Evolutionary conservation across 2,329 filamentous ascomycete genomes (phyloP).

Genomic region (Cyanodermella asteris): DNA sequence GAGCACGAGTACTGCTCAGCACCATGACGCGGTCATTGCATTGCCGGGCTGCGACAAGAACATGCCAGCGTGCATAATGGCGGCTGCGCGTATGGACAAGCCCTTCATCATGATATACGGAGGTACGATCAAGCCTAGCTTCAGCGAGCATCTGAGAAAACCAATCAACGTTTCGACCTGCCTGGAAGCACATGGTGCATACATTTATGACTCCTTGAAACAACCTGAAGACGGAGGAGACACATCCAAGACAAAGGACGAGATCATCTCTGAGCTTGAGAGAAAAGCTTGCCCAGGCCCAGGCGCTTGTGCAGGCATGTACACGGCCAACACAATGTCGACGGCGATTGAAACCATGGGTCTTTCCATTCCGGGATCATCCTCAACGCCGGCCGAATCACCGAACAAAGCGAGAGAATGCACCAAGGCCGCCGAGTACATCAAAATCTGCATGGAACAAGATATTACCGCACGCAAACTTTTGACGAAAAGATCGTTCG

Average conservation of each 20-base stretch:
- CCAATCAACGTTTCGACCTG: slow-evolving; percentile 75
- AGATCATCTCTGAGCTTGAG: slow-evolving; percentile 71
- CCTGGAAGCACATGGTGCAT: slow-evolving; percentile 71
- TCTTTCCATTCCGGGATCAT: slow-evolving; percentile 60
- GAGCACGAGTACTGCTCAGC: slow-evolving; percentile 76
- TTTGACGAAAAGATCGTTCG: slow-evolving; percentile 58
- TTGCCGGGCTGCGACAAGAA: slow-evolving; percentile 96
- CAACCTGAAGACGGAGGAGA: slow-evolving; percentile 45
- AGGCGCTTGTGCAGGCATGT: slow-evolving; percentile 81
- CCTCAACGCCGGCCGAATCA: slow-evolving; percentile 58
- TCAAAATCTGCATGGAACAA: slow-evolving; percentile 57
- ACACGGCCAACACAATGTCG: slow-evolving; percentile 86
- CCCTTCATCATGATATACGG: slow-evolving; percentile 93
- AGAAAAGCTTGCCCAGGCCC: slow-evolving; percentile 54
- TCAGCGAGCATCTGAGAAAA: slow-evolving; percentile 51
- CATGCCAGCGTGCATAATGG: slow-evolving; percentile 86
- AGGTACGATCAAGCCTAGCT: slow-evolving; percentile 74
- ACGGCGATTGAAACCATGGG: slow-evolving; percentile 81
- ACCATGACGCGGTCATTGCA: slow-evolving; percentile 79
- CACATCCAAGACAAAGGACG: slow-evolving; percentile 44
- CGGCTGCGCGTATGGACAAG: slow-evolving; percentile 72
- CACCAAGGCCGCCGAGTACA: slow-evolving; percentile 55
- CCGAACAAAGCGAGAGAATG: slow-evolving; percentile 77
- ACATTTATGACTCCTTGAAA: slow-evolving; percentile 49
- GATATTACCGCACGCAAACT: slow-evolving; percentile 66